A percentile compares a stretch with the other conserved stretches of the same genome.
Conservation (phyloP, 345 rosid genomes). For the Corymbia maculata region DNA sequence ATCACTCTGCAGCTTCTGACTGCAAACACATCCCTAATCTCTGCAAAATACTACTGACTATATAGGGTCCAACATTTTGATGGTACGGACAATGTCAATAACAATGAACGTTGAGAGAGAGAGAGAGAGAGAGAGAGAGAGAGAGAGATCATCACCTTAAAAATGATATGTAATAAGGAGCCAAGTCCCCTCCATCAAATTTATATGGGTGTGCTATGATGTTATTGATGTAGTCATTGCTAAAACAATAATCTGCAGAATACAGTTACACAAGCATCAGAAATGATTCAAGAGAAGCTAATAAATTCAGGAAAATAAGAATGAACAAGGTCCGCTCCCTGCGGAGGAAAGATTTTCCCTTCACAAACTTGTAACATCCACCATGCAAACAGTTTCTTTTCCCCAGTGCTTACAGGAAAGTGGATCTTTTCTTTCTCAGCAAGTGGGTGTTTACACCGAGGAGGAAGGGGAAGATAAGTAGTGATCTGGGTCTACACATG, state of each 20-base stretch:
- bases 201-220: slow-evolving; percentile 38
- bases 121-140: background rate
- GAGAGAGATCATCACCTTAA: slow-evolving; percentile 32
- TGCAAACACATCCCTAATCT: background rate
- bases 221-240: slow-evolving; percentile 55
- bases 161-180: slow-evolving; percentile 49
- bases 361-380: background rate
- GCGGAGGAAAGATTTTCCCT: background rate
- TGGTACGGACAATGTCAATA: background rate
- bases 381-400: background rate
- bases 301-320: background rate
- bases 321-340: background rate
- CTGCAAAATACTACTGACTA: background rate
- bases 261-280: background rate
- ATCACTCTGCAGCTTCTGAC: background rate
- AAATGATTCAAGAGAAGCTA: background rate
- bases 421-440: background rate
- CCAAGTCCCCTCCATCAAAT: slow-evolving; percentile 50
- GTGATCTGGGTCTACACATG: background rate
- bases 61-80: background rate
- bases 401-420: background rate
- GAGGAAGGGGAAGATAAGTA: background rate
- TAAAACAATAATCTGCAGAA: slow-evolving; percentile 54
- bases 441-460: background rate
- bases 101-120: background rate